Base-by-base conservation (phyloP, 805 yeast genomes). In the Monosporozyma solicola region DNA sequence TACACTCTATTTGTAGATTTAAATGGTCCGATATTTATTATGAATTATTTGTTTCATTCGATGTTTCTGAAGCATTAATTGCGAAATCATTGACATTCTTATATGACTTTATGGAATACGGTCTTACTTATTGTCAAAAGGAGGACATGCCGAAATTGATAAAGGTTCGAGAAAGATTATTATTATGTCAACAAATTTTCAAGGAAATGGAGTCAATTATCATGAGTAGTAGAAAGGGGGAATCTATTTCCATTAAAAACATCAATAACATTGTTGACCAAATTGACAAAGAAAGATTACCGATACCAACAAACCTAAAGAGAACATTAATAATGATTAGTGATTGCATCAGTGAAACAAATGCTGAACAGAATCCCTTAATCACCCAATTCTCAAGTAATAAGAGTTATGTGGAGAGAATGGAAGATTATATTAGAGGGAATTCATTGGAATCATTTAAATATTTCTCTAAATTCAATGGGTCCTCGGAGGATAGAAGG, bases 401-500 rank as follows among this genome's bases (percentile, higher is more conserved):
- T 49, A 52, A 53, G 9, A 53, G 39, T 16, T 55, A 53, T 32
- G 45, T 59, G 22, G 51, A 47, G 7, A 45, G 44, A 24, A 16
- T 60, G 4, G 48, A 55, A 24, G 47, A 51, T 2, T 47, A 48
- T 3, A 47, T 52, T 15, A 51, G 54, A 5, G 39, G 49, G 16
- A 51, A 53, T 41, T 50, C 52, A 2, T 22, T 49, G 2, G 54
- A 55, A 10, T 48, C 50, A 1, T 35, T 54, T 11, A 43, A 53
- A 8, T 31, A 62, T 4, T 47, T 62, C 0, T 41, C 35, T 3
- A 58, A 54, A 22, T 64, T 68, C 50, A 54, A 60, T 45, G 74
- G 73, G n/a, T 67, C 64, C 3, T 49, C 50, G 0, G 32, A 53
- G 5, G 74, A 71, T 54, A 55, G 57, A 3, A 63, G 80, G 49